Conservation (phyloP, 2,329 filamentous ascomycete species). For the Aureobasidium sp. region DNA sequence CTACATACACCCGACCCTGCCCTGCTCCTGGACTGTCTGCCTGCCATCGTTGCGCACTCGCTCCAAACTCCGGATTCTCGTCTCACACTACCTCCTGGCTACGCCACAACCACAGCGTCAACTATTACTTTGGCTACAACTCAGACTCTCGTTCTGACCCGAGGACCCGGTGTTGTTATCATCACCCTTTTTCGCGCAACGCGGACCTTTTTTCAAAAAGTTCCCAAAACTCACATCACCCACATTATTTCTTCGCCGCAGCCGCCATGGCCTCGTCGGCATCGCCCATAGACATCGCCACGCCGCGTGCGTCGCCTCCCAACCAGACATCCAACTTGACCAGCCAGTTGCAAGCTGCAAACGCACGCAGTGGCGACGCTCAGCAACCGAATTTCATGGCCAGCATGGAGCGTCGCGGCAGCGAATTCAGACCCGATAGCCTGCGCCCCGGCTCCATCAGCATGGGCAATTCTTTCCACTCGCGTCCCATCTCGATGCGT, state of each 20-base stretch:
- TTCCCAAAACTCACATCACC: conserved; percentile 24
- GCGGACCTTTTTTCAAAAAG: conserved; percentile 33
- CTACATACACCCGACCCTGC: neutral
- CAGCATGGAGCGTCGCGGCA: conserved; percentile 21
- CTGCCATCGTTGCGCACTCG: neutral
- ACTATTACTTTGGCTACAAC: conserved; percentile 13
- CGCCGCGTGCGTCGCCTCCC: conserved; percentile 48
- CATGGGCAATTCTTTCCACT: conserved; percentile 45
- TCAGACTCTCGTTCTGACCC: neutral
- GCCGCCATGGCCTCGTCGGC: conserved; percentile 45
- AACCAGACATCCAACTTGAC: conserved; percentile 56
- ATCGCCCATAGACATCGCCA: conserved; percentile 52
- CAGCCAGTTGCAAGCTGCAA: conserved; percentile 46
- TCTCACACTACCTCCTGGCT: conserved; percentile 24
- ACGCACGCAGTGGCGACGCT: conserved; percentile 1
- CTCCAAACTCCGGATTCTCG: neutral
- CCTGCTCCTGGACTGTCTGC: neutral
- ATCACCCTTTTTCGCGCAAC: conserved; percentile 19
- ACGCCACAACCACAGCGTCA: conserved; percentile 36
- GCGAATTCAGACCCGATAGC: conserved; percentile 27
- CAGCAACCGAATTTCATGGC: neutral
- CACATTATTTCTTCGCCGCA: conserved; percentile 10
- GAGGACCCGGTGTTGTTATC: conserved; percentile 24
- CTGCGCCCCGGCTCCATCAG: conserved; percentile 47
- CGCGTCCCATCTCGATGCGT: conserved; percentile 52